A percentile compares a stretch with the other conserved stretches of the same genome.
Conservation (phyloP, 2,329 filamentous ascomycete genomes). For the Ophiostoma ips region DNA sequence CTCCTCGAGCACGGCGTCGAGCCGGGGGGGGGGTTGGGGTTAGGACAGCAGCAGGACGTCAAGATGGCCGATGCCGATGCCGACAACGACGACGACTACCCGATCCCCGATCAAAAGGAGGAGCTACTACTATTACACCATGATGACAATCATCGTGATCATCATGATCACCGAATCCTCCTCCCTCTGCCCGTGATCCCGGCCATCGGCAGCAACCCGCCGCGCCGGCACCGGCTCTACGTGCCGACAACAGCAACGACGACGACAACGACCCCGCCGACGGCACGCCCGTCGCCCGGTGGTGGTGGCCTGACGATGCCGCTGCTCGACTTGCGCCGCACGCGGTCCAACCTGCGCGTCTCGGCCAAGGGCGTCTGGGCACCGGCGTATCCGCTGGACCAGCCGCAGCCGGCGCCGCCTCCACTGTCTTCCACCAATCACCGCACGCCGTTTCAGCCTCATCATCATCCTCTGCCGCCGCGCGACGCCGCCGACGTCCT, state of each 20-base stretch:
- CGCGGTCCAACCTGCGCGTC: slow-evolving; percentile 56
- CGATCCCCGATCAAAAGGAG: too few species aligned
- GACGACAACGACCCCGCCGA: neutral
- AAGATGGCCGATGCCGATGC: neutral
- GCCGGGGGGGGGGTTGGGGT: too few species aligned
- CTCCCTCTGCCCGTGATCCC: slow-evolving; percentile 28
- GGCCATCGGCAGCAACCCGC: slow-evolving; percentile 50
- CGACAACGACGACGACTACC: neutral
- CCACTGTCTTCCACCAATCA: too few species aligned
- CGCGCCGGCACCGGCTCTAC: slow-evolving; percentile 38
- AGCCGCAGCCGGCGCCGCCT: too few species aligned
- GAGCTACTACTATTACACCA: too few species aligned
- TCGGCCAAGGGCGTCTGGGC: slow-evolving; percentile 71
- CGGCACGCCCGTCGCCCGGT: neutral
- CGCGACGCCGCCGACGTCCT: slow-evolving; percentile 57
- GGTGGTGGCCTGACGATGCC: neutral
- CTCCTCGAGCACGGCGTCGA: too few species aligned
- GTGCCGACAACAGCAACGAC: neutral
- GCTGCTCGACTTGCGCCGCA: slow-evolving; percentile 54
- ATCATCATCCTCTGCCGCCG: slow-evolving; percentile 49
- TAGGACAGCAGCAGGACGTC: slow-evolving; percentile 15
- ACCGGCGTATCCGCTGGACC: slow-evolving; percentile 50
- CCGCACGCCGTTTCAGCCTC: too few species aligned
- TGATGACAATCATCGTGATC: too few species aligned
- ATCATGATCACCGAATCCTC: too few species aligned